Conservation (phyloP, 179 eudicot species). For the Vitellaria paradoxa region DNA sequence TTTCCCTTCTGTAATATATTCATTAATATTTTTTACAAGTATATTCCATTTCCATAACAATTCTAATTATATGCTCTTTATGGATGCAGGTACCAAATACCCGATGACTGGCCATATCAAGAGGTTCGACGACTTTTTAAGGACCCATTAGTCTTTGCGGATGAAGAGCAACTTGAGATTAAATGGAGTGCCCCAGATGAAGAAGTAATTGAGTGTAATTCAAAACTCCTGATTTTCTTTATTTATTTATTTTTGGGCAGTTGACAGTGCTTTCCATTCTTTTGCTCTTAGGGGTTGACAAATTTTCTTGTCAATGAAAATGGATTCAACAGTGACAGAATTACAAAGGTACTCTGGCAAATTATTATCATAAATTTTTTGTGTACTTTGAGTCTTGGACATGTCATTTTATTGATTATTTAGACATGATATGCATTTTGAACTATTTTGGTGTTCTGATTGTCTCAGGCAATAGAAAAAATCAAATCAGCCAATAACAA, state of each 20-base stretch:
- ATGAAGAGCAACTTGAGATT: slow-evolving; percentile 68
- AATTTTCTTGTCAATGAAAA: slow-evolving; percentile 82
- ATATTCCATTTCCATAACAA: background rate
- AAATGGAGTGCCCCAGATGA: slow-evolving; percentile 95
- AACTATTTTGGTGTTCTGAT: slow-evolving; percentile 9
- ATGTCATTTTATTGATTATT: background rate
- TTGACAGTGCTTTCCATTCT: background rate
- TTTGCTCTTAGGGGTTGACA: slow-evolving; percentile 60
- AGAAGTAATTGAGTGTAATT: slow-evolving; percentile 43
- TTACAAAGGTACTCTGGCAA: slow-evolving; percentile 52
- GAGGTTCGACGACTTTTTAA: slow-evolving; percentile 86
- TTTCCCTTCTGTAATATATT: background rate
- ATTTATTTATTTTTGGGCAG: background rate
- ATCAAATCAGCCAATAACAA: slow-evolving; percentile 83
- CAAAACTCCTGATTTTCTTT: background rate
- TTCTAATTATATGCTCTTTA: slow-evolving; percentile 1
- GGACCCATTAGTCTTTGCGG: slow-evolving; percentile 68
- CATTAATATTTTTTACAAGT: background rate
- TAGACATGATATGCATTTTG: background rate
- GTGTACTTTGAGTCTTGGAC: background rate
- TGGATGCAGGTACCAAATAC: slow-evolving; percentile 70
- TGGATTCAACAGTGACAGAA: slow-evolving; percentile 83
- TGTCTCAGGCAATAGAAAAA: slow-evolving; percentile 69
- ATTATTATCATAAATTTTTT: background rate
- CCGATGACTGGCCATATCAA: slow-evolving; percentile 94